Percentiles rank a stretch among this genome's conserved stretches.
phyloP scores from a whole-genome alignment of 106 monocot species.

The Platanthera zijinensis region DNA sequence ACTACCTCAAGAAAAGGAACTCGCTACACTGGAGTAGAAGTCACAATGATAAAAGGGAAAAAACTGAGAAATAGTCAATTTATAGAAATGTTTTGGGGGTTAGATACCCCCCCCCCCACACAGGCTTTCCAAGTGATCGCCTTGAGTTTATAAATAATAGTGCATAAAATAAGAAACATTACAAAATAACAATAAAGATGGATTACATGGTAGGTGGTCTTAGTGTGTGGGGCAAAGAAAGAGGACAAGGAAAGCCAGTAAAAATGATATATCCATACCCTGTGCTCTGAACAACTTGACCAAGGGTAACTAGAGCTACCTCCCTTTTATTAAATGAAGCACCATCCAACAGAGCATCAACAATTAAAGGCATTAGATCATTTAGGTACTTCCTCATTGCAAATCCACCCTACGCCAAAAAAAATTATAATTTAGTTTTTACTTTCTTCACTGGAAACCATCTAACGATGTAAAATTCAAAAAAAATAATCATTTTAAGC shows the following conservation, averaged over 20 bases:
- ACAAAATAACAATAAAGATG: neutral
- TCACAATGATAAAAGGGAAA: no score
- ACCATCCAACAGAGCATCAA: constrained; percentile 93
- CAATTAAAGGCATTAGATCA: constrained; percentile 91
- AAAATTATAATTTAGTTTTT: neutral
- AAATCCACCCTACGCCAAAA: constrained; percentile 66
- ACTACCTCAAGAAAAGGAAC: no score
- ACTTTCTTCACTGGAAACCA: neutral
- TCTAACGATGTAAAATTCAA: neutral
- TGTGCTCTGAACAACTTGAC: constrained; percentile 99
- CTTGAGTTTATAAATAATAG: no score
- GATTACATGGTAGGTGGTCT: no score
- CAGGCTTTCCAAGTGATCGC: no score
- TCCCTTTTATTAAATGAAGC: constrained; percentile 71
- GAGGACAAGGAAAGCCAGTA: neutral
- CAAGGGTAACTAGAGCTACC: constrained; percentile 95
- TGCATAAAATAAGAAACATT: neutral
- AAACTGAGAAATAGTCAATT: no score
- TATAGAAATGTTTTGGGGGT: no score
- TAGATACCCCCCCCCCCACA: no score
- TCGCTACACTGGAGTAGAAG: no score
- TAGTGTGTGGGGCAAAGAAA: no score
- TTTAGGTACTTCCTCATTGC: constrained; percentile 79
- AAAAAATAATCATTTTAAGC: neutral
- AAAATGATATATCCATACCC: constrained; percentile 42